A percentile compares a stretch with the other conserved stretches of the same genome.
These are phyloP conservation scores for Dillenia suffruticosa DNA, from an alignment of 164 flowering plant genomes.

Conservation along the genomic window DNA sequence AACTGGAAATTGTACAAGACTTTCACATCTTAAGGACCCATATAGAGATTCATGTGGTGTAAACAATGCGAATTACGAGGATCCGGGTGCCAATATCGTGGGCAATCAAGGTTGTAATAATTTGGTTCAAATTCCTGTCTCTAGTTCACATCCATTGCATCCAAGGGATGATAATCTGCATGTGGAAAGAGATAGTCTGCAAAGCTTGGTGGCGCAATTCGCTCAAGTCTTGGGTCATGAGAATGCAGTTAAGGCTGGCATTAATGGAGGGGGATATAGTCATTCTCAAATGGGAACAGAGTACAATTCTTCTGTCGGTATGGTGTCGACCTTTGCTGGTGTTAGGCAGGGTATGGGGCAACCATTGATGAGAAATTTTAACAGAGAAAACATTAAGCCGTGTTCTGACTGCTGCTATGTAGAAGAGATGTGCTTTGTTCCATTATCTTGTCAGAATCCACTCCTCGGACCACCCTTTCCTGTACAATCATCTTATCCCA, in stretches of 20 bases:
- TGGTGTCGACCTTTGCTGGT: neutral
- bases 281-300: neutral
- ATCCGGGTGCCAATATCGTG: neutral
- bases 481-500: neutral
- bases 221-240: slow-evolving; percentile 6
- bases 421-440: neutral
- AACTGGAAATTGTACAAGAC: too few relatives aligned
- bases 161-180: slow-evolving; percentile 11
- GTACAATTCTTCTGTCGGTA: neutral
- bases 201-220: neutral
- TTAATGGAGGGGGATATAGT: neutral
- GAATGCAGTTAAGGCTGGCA: neutral
- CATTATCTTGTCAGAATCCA: slow-evolving; percentile 5
- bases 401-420: slow-evolving; percentile 2
- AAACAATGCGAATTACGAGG: neutral
- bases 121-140: slow-evolving; percentile 2
- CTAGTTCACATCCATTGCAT: slow-evolving; percentile 3
- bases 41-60: neutral
- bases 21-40: neutral
- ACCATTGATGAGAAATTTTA: slow-evolving; percentile 3
- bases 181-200: slow-evolving; percentile 1
- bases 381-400: slow-evolving; percentile 17
- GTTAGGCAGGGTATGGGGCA: slow-evolving; percentile 7
- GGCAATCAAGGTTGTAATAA: neutral
- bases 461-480: slow-evolving; percentile 6